Percentiles rank a stretch among this genome's conserved stretches.
These are phyloP conservation scores for Blastocystis sp. DNA, from an alignment of 352 stramenopile species.

Conservation along the genomic window DNA sequence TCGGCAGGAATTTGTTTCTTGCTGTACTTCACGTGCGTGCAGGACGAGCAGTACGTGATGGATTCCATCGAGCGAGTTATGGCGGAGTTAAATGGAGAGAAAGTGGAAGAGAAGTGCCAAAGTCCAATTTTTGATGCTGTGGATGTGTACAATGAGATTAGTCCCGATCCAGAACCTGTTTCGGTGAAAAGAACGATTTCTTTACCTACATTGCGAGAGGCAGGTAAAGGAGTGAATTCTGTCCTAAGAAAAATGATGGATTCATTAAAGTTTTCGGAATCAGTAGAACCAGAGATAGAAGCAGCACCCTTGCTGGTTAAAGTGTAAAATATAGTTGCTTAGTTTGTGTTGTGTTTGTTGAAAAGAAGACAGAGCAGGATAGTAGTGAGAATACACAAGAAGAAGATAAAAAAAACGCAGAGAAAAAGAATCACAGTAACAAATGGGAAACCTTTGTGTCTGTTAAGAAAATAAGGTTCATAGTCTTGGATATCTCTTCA, in stretches of 20 bases:
- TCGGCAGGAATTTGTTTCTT: slow-evolving; percentile 8
- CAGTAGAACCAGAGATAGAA: not conserved
- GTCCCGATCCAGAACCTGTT: not conserved
- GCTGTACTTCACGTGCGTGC: slow-evolving; percentile 22
- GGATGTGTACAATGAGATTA: not conserved
- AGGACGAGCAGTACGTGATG: not conserved
- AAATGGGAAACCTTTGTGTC: not conserved
- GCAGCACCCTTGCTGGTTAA: slow-evolving; percentile 6
- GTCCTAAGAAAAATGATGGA: slow-evolving; percentile 22
- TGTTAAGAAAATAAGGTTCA: not conserved
- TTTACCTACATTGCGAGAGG: not conserved
- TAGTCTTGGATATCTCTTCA: not conserved
- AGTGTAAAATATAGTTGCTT: not conserved
- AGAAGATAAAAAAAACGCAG: not conserved
- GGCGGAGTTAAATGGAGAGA: not conserved
- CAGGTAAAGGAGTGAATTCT: not conserved
- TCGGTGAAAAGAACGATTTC: slow-evolving; percentile 26
- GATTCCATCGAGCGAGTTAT: not conserved
- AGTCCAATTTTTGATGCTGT: not conserved
- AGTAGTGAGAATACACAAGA: not conserved
- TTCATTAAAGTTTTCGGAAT: not conserved
- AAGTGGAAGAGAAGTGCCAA: not conserved
- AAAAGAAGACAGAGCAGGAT: not conserved
- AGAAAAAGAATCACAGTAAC: not conserved
- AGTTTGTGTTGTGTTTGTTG: not conserved